Conservation (phyloP, 176 grass and related monocot genomes). For the Hsuehochloa calcarea region DNA sequence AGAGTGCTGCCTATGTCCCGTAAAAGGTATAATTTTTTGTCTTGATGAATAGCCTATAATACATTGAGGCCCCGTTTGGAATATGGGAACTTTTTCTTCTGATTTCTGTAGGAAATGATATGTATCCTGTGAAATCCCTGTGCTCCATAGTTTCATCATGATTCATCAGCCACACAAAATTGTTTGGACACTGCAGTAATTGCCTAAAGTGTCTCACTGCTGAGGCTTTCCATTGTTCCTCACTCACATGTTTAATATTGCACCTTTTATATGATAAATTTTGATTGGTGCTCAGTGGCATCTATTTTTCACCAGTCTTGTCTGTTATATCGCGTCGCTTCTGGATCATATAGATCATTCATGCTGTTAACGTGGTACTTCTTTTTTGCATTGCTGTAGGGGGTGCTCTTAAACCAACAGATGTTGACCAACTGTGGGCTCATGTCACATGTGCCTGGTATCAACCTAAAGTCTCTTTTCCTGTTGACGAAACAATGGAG, state of each 20-base stretch:
- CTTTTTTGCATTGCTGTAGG: slow-evolving; percentile 40
- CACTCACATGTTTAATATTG: background rate
- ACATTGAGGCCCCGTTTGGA: background rate
- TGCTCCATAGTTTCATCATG: slow-evolving; percentile 10
- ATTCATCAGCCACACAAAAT: background rate
- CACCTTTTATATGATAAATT: slow-evolving; percentile 20
- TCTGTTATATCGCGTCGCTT: background rate
- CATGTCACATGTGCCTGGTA: slow-evolving; percentile 97
- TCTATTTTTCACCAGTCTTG: background rate
- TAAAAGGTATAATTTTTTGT: slow-evolving; percentile 68
- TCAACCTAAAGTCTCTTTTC: slow-evolving; percentile 85
- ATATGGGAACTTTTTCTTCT: background rate
- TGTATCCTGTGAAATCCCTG: background rate
- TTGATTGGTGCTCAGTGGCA: background rate
- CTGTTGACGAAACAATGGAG: slow-evolving; percentile 73
- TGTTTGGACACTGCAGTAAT: background rate
- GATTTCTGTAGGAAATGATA: background rate
- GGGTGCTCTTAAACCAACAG: slow-evolving; percentile 86
- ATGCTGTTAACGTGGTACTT: slow-evolving; percentile 15
- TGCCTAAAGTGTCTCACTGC: background rate
- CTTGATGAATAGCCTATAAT: background rate
- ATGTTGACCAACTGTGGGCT: slow-evolving; percentile 84
- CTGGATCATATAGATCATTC: background rate
- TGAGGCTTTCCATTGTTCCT: background rate
- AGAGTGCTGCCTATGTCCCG: slow-evolving; percentile 83